Evolutionary conservation across 176 grass and related monocot species (phyloP), one percentile per base, ranked within the genome.

Genomic region (Chloris gayana): DNA sequence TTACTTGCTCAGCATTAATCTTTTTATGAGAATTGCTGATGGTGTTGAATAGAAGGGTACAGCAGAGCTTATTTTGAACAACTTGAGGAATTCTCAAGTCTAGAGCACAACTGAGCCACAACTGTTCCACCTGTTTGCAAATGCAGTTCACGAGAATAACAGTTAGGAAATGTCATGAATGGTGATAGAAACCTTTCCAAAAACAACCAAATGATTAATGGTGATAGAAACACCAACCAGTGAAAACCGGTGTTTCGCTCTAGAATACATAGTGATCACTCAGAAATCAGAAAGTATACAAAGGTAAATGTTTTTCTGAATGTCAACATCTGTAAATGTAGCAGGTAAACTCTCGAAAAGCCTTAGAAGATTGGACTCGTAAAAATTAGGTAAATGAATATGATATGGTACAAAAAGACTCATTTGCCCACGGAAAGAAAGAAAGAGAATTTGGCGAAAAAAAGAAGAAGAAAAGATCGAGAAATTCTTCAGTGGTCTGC

Each of bases 111-210:
- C 50, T 53, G 45, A 65, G 32, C 65, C 75, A 85, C 46, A 91
- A 49, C 25, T 84, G 69, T 87, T 79, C 88, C 79, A 88, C 83
- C 90, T 96, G 70, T 31, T 59, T 26, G 25, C 2, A n/a, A 81
- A 62, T 53, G 25, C 31, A 76, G 81, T 70, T 13, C 27, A 64
- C 32, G 64, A 87, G 25, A 64, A 72, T 68, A 74, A 51, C 12
- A 31, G 19, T 77, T n/a, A n/a, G 51, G 51, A n/a, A n/a, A n/a
- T n/a, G n/a, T n/a, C n/a, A 25, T 75, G 30, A 70, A 59, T 29
- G 68, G n/a, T n/a, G 39, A 61, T 46, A n/a, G n/a, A n/a, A n/a
- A n/a, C n/a, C n/a, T n/a, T n/a, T n/a, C n/a, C 12, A 7, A 18
- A 80, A 47, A 49, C 47, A 68, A 21, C 14, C 24, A 66, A 83